Evolutionary conservation across 78 protist genomes (phyloP).

Genomic region (Polysphondylium violaceum): DNA sequence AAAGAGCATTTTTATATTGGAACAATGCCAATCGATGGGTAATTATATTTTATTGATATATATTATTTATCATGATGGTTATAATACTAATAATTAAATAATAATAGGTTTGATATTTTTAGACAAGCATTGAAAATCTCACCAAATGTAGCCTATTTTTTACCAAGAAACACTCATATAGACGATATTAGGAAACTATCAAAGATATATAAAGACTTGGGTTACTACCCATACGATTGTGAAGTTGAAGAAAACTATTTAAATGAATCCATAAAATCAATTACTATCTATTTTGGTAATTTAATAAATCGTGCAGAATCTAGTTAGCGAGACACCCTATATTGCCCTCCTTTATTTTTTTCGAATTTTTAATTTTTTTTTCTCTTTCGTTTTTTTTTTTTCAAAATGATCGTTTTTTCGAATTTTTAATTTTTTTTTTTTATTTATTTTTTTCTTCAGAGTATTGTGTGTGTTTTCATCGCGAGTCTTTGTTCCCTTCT

Average conservation of each 20-base stretch:
- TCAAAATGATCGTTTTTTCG: too few relatives aligned
- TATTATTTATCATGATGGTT: slow-evolving; percentile 15
- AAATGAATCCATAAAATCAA: slow-evolving; percentile 42
- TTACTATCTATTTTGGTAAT: slow-evolving; percentile 65
- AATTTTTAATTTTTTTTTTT: too few relatives aligned
- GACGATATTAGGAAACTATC: slow-evolving; percentile 37
- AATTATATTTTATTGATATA: neutral
- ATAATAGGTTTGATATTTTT: slow-evolving; percentile 58
- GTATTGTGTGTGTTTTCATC: too few relatives aligned
- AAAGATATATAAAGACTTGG: slow-evolving; percentile 7
- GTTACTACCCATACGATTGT: slow-evolving; percentile 30
- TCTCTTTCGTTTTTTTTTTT: too few relatives aligned
- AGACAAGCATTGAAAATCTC: slow-evolving; percentile 24
- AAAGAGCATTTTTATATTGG: neutral
- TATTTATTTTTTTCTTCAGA: too few relatives aligned
- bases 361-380: too few relatives aligned
- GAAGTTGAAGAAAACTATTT: slow-evolving; percentile 69
- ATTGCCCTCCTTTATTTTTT: too few relatives aligned
- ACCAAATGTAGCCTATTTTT: slow-evolving; percentile 66
- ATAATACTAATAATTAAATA: neutral
- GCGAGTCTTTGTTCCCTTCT: too few relatives aligned
- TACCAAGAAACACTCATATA: slow-evolving; percentile 58
- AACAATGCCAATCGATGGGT: slow-evolving; percentile 47
- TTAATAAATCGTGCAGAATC: too few relatives aligned
- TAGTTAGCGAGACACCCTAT: too few relatives aligned